phyloP scores from a whole-genome alignment of 129 eudicot genomes.

The sunflower (Helianthus annuus) region HanXRQr2.0-SUNRISE NC_035435.2:78064692-78065191 shows the following conservation, averaged over 20 bases:
- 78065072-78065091: conserved; percentile 63
- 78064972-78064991: background rate
- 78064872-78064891: conserved; percentile 68
- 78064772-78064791: background rate
- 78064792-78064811: conserved; percentile 53
- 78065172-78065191: no score
- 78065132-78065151: no score
- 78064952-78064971: background rate
- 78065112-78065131: conserved; percentile 47
- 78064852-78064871: conserved; percentile 72
- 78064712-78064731: no score
- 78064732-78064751: no score
- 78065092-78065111: conserved; percentile 53
- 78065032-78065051: conserved; percentile 65
- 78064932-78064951: conserved; percentile 54
- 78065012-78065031: background rate
- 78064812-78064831: conserved; percentile 53
- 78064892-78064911: conserved; percentile 75
- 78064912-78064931: conserved; percentile 48
- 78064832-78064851: conserved; percentile 57
- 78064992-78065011: background rate
- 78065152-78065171: background rate
- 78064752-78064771: no score
- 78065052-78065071: conserved; percentile 60
- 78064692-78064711: conserved; percentile 40